These are phyloP conservation scores for Ballota nigra DNA, from an alignment of 257 asterid species.

Conservation along the genomic window DNA sequence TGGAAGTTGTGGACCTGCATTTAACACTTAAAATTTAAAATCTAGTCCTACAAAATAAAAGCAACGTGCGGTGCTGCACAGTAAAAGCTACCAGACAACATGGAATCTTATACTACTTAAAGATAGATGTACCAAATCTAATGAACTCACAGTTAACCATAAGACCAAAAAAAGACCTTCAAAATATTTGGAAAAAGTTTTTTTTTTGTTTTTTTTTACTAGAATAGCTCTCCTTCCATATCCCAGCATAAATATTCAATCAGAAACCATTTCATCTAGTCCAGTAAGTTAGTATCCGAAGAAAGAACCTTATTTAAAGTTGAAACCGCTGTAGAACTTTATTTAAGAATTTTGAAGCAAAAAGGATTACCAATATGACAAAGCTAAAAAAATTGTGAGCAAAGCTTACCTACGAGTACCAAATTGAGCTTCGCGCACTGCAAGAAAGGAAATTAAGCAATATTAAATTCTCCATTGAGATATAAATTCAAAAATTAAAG, in stretches of 20 bases:
- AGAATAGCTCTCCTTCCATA: not conserved
- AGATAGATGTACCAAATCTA: not conserved
- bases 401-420: slow-evolving; percentile 77
- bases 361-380: not conserved
- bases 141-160: not conserved
- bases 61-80: not conserved
- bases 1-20: slow-evolving; percentile 83
- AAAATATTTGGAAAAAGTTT: not conserved
- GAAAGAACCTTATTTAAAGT: not conserved
- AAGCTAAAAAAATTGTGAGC: not conserved
- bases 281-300: not conserved
- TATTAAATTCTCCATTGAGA: slow-evolving; percentile 18
- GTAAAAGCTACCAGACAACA: not conserved
- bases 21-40: slow-evolving; percentile 7
- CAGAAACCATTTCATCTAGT: not conserved
- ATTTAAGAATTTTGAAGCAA: not conserved
- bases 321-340: no score
- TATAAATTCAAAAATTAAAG: not conserved
- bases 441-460: slow-evolving; percentile 6
- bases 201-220: no score
- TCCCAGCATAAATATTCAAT: not conserved
- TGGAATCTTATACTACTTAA: not conserved
- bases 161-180: not conserved
- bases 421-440: slow-evolving; percentile 91
- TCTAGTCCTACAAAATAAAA: not conserved